Percentiles rank a stretch among this genome's conserved stretches.
Evolutionary conservation across 345 rosid genomes (phyloP).

Genomic region (Eucalyptus caleyi): DNA sequence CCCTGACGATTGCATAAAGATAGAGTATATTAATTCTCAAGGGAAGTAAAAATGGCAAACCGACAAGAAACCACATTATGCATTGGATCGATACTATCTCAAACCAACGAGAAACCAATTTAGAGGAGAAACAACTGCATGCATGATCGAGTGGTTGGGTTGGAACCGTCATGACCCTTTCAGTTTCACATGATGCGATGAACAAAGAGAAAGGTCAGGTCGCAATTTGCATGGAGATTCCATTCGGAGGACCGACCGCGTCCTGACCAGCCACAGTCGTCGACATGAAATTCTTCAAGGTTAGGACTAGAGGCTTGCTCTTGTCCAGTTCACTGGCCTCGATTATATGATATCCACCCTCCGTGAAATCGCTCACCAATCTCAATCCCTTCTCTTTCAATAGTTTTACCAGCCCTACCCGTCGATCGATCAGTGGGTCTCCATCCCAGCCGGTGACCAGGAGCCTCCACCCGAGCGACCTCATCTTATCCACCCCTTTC

Average conservation of each 20-base stretch:
- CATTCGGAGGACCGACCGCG: background rate
- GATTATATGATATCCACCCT: background rate
- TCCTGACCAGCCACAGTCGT: background rate
- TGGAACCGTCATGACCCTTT: background rate
- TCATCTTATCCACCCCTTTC: background rate
- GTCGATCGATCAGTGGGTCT: background rate
- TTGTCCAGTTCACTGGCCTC: background rate
- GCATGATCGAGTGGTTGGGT: background rate
- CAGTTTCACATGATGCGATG: background rate
- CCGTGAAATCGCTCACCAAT: background rate
- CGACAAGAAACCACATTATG: background rate
- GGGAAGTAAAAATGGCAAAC: background rate
- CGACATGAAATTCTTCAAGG: background rate
- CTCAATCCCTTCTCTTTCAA: background rate
- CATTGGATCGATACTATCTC: background rate
- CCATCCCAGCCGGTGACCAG: background rate
- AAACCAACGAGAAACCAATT: background rate
- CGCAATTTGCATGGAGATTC: background rate
- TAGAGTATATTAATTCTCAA: background rate
- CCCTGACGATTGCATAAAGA: background rate
- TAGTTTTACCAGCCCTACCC: background rate
- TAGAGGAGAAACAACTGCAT: background rate
- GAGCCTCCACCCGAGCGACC: constrained; percentile 17
- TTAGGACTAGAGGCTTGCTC: background rate
- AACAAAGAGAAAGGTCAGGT: background rate